phyloP scores from a whole-genome alignment of 768 basidiomycete genomes.

The Trametes coccinea region DNA sequence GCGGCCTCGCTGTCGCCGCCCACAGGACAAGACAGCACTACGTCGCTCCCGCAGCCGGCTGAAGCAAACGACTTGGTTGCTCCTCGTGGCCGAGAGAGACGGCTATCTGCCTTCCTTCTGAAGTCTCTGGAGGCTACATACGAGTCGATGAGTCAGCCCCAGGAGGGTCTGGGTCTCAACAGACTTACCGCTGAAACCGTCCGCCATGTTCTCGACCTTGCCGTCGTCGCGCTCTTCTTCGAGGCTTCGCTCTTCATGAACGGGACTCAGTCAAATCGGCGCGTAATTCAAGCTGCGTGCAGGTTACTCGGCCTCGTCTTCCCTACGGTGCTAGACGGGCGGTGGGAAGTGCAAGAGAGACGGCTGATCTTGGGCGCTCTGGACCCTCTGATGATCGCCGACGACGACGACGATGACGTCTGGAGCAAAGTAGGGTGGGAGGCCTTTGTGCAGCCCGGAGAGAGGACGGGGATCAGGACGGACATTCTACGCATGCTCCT shows the following conservation, averaged over 20 bases:
- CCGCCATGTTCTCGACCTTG: conserved; percentile 68
- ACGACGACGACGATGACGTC: conserved; percentile 26
- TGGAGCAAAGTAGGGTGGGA: conserved; percentile 35
- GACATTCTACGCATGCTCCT: conserved; percentile 46
- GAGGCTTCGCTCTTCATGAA: conserved; percentile 67
- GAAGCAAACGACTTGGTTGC: conserved; percentile 38
- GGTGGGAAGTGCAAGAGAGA: conserved; percentile 65
- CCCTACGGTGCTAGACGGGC: conserved; percentile 41
- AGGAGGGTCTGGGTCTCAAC: conserved; percentile 27
- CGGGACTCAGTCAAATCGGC: conserved; percentile 58
- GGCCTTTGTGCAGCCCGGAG: conserved; percentile 49
- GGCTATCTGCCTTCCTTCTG: conserved; percentile 61
- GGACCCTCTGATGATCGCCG: conserved; percentile 58
- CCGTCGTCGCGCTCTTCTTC: conserved; percentile 65
- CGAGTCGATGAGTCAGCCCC: conserved; percentile 45
- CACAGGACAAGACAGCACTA: neutral
- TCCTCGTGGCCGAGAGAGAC: conserved; percentile 60
- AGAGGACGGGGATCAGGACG: conserved; percentile 61
- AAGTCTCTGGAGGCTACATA: conserved; percentile 56
- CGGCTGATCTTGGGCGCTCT: conserved; percentile 64
- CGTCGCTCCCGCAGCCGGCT: neutral
- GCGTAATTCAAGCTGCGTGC: conserved; percentile 64
- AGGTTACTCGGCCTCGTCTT: conserved; percentile 46
- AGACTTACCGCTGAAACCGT: conserved; percentile 61
- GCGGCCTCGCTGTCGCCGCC: neutral